Evolutionary conservation across 306 rosid species (phyloP), one percentile per base, ranked within the genome.

Genomic region (Adenanthera pavonina): DNA sequence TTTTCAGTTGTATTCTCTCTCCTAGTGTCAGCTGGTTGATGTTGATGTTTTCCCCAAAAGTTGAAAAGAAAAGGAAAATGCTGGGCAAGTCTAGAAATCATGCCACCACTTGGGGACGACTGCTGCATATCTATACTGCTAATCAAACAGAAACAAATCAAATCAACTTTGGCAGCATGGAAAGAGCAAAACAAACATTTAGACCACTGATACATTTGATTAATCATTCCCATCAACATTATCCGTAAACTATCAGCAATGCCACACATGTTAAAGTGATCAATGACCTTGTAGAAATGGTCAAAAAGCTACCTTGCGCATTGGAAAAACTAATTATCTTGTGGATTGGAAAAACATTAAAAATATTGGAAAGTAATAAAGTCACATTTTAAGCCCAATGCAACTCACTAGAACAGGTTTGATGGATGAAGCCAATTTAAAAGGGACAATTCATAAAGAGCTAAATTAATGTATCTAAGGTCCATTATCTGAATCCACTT

Each of bases 51-150:
- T 80, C 89, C 85, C 86, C 90, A 84, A 83, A 93, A 89, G 83
- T 79, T 83, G 76, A 89, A 89, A 75, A 95, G 60, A 80, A 82
- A 88, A 72, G 99, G 98, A 69, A 95, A 89, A 84, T 77, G 94
- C 87, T 62, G 86, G 56, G 94, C 97, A 78, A 95, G 88, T 86
- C 86, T 88, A 76, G 90, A 92, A 30, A 92, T 81, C 79, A 95
- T 81, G 89, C 94, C 84, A 52, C 87, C 88, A 78, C 72, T 89
- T 80, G 84, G 81, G 76, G 92, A 81, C 73, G 85, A 74, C 73
- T 78, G 84, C 81, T 88, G 87, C 79, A 43, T 56, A 15, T 80
- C 80, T 72, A 72, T 59, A 69, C 92, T 89, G 87, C 84, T 77
- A 68, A 83, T 76, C 72, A 57, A 69, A 84, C 49, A 25, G 65